Evolutionary conservation across 257 asterid genomes (phyloP), one percentile per base, ranked within the genome.

Genomic region (Anisodus tanguticus): DNA sequence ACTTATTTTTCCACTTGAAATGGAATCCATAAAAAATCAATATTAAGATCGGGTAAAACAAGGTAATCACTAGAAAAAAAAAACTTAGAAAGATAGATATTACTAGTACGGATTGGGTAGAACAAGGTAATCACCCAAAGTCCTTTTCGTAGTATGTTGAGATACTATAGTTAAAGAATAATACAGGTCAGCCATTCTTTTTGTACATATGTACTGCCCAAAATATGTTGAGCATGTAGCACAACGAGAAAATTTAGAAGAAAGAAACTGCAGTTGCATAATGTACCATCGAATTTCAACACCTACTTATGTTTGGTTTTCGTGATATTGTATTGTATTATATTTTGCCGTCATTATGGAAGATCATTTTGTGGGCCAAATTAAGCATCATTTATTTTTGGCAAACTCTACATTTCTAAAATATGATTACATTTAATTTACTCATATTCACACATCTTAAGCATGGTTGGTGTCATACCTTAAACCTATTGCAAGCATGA

Each of bases 101-200:
- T 41, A 41, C 6, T 41, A 0, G 6, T 41, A 0, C 45, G 45
- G 6, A 4, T 3, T 5, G 4, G 45, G 45, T 4, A 41, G 45
- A 41, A 41, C 45, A 41, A 41, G 45, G 41, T 39, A 59, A 55
- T 35, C 47, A 79, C 80, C 71, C 68, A 76, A n/a, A 54, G 57
- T 53, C n/a, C n/a, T 22, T 3, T 77, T 54, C 9, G 15, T 77
- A 12, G 64, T 51, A 77, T 31, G 81, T 3, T 53, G 12, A 51
- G 10, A 51, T 76, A 1, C 81, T 76, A 12, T 13, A 51, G 64
- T 77, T 74, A 4, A 22, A 77, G 82, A 51, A 15, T 35, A 60
- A 12, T 63, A 82, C 83, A 90, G 83, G 70, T 64, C 62, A 70
- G 79, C 45, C 66, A 88, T 86, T 86, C 76, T 83, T 87, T 88